phyloP scores from a whole-genome alignment of 1,284 basidiomycete genomes.

The Leccinum fallax region DNA sequence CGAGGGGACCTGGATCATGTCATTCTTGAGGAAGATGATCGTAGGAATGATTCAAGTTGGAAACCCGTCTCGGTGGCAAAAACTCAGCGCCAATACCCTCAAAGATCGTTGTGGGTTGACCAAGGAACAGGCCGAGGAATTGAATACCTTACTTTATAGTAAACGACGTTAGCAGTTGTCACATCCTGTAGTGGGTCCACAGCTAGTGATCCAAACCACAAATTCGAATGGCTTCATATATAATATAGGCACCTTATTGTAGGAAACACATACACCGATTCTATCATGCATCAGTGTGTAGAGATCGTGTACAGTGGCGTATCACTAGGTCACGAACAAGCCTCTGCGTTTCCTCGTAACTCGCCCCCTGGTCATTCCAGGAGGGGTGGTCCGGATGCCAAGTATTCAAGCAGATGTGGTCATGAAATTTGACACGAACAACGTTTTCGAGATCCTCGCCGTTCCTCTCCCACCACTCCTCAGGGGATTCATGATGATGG shows the following conservation, averaged over 20 bases:
- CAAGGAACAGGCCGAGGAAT: conserved; percentile 23
- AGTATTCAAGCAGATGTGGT: conserved; percentile 28
- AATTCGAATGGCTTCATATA: neutral
- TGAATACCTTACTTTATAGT: conserved; percentile 13
- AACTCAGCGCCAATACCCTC: conserved; percentile 10
- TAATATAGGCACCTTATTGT: neutral
- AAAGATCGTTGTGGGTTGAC: conserved; percentile 20
- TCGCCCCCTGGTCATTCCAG: conserved; percentile 20
- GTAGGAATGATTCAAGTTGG: conserved; percentile 17
- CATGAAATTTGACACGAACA: conserved; percentile 22
- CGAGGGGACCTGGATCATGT: conserved; percentile 23
- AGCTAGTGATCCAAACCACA: neutral
- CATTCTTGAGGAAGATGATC: conserved; percentile 25
- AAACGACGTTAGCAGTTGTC: neutral
- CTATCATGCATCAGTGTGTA: conserved; percentile 12
- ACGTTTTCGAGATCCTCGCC: conserved; percentile 9
- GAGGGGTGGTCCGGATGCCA: conserved; percentile 22
- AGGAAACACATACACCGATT: neutral
- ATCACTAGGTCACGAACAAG: conserved; percentile 22
- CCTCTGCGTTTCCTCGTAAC: conserved; percentile 24
- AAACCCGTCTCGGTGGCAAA: conserved; percentile 10
- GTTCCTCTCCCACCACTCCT: conserved; percentile 36
- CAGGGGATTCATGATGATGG: conserved; percentile 23
- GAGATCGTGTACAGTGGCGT: conserved; percentile 13
- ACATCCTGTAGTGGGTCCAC: neutral